Base-by-base conservation (phyloP, 129 eudicot species). In the Apium graveolens region DNA sequence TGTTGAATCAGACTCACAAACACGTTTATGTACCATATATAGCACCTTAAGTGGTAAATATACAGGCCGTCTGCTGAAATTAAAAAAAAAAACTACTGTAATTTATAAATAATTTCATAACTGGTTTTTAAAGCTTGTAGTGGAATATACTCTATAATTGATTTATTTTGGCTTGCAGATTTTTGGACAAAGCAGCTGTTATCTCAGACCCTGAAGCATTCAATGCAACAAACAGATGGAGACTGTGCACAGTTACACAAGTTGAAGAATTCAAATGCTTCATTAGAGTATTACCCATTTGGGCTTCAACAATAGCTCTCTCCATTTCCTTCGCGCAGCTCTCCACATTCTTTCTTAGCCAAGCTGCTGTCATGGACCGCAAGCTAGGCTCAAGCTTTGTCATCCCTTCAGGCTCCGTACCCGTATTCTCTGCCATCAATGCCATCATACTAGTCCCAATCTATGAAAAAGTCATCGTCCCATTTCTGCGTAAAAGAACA, bases 301-400 rank as follows among this genome's bases (percentile, higher is more conserved):
- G 97, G 97, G 97, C 89, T 5, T 85, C 97, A 44, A 92, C 97
- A 73, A 92, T 92, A 3, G 97, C 97, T 3, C 88, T 92, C 70
- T 85, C 97, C 38, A 83, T 92, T 81, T 92, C 97, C 29, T 92
- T 90, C 79, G 86, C 96, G 0, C 97, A 92, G 29, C 83, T 90
- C 80, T 92, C 96, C 78, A 92, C 97, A 32, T 92, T 90, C 85
- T 92, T 92, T 87, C 34, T 92, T 39, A 85, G 82, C 80, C 97
- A 92, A 80, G 96, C 97, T 81, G 31, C 27, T 70, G 31, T 69
- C 82, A 88, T 87, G 88, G 90, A 90, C 90, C 84, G 93, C 16
- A 70, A 76, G 63, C 85, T 90, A 37, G 88, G 90, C 69, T 75
- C 87, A 21, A 45, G 43, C 42, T 87, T 92, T 82, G 41, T 71